Base-by-base conservation (phyloP, 192 early-diverging fungal species). In the Allomyces arbusculus region DNA sequence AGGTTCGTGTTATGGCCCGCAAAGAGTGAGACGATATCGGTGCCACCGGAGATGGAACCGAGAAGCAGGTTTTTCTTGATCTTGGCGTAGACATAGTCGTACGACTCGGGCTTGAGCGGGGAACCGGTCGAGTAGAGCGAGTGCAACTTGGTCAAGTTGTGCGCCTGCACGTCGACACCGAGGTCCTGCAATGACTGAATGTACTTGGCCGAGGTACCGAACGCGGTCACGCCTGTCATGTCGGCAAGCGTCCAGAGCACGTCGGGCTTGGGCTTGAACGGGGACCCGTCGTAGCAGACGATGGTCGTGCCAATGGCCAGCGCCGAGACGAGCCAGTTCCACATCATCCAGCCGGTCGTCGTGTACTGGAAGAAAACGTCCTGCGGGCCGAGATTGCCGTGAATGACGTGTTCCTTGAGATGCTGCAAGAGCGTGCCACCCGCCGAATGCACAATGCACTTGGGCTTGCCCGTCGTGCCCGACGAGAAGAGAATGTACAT, bases 271-370 rank as follows among this genome's bases (percentile, higher is more conserved):
- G 91, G 90, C 67, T 86, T 89, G 79, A 98, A 91, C 1, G 93
- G 95, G 50, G 87, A 91, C 40, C 95, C 95, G 70, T 98, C 93
- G 78, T 89, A 98, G 1, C 88, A 71, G 4, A 93, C 87, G 61
- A 94, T 78, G 8, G 91, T 87, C 6, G 78, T 70, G 24, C 93
- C 93, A 24, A 87, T 74, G 20, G 79, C 80, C n/a, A 97, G 76
- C 22, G 82, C 90, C 22, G 81, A 77, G 1, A 93, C 81, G 25
- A 95, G 82, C 95, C 95, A 98, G 76, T 98, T 96, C 93, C 93
- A 98, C 95, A 98, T 98, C 95, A 98, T 98, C 90, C 91, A 92
- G 4, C 90, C 91, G 5, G 88, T 93, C 0, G 89, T 90, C 1
- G 88, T 89, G 69, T 90, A 91, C 70, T 96, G 92, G 70, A 98